Percentiles rank a stretch among this genome's conserved stretches.
Conservation (phyloP, 768 basidiomycete genomes). For the Kwoniella shandongensis region DNA sequence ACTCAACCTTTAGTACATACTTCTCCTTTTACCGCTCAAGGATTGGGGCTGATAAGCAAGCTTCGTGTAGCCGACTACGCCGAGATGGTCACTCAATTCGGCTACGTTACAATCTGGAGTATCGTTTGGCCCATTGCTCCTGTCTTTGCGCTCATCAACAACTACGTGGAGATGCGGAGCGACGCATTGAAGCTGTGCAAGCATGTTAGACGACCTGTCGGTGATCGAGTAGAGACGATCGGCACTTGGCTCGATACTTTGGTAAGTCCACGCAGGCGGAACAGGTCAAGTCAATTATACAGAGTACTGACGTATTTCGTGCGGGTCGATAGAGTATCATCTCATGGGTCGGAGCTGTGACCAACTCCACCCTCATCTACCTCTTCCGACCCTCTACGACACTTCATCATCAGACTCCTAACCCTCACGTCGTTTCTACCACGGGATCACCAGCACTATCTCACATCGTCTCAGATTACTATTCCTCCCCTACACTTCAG, state of each 20-base stretch:
- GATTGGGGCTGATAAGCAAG: too few species aligned
- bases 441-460: constrained; percentile 39
- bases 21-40: too few species aligned
- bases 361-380: constrained; percentile 86
- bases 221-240: constrained; percentile 82
- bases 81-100: constrained; percentile 91
- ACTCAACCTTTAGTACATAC: constrained; percentile 65
- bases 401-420: constrained; percentile 35
- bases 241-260: constrained; percentile 92
- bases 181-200: constrained; percentile 94
- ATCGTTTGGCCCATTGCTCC: constrained; percentile 92
- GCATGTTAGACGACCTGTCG: constrained; percentile 79
- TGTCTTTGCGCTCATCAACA: constrained; percentile 85
- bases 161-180: constrained; percentile 79
- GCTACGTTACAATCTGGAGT: constrained; percentile 87
- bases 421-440: constrained; percentile 33
- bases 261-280: constrained; percentile 54
- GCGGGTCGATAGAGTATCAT: constrained; percentile 68
- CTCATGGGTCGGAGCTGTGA: constrained; percentile 83
- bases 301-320: constrained; percentile 3
- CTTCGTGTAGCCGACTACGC: constrained; percentile 79
- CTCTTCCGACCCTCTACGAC: constrained; percentile 62
- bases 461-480: constrained; percentile 31
- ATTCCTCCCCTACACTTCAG: constrained; percentile 28
- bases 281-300: too few species aligned